These are phyloP conservation scores for Dactylonectria estremocensis DNA, from an alignment of 2,329 filamentous ascomycete genomes.

Conservation along the genomic window DNA sequence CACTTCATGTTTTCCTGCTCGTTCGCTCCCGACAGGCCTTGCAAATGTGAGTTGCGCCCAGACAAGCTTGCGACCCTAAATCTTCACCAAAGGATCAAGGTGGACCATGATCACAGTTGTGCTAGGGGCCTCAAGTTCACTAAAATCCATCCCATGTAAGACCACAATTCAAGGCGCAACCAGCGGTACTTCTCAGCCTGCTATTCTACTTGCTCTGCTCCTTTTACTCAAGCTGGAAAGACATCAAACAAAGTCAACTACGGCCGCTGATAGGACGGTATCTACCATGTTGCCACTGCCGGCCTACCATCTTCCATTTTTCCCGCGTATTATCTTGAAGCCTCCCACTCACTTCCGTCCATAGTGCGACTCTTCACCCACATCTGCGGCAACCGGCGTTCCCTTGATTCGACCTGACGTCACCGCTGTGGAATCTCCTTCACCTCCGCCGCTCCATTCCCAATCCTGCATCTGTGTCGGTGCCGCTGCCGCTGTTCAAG, in stretches of 20 bases:
- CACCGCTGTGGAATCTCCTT: constrained; percentile 16
- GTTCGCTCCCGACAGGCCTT: not conserved
- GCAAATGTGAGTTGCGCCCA: not conserved
- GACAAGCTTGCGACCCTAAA: not conserved
- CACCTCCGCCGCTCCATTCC: not conserved
- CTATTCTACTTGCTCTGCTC: too few relatives aligned
- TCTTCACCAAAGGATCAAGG: not conserved
- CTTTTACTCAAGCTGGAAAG: not conserved
- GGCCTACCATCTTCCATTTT: not conserved
- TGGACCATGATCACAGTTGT: not conserved
- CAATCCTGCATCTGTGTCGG: not conserved
- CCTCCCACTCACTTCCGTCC: not conserved
- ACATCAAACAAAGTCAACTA: constrained; percentile 4
- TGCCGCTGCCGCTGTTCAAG: not conserved
- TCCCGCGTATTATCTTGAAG: not conserved
- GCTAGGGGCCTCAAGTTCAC: not conserved
- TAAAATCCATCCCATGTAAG: not conserved
- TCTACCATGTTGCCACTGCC: not conserved
- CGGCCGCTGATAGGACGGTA: not conserved
- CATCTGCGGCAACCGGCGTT: constrained; percentile 5
- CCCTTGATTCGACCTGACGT: constrained; percentile 24
- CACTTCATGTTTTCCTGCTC: not conserved
- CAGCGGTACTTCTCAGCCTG: not conserved
- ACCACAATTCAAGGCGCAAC: not conserved
- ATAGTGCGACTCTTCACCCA: constrained; percentile 1